Base-by-base conservation (phyloP, 1,284 basidiomycete species). In the Cutaneotrichosporon sp. region DNA sequence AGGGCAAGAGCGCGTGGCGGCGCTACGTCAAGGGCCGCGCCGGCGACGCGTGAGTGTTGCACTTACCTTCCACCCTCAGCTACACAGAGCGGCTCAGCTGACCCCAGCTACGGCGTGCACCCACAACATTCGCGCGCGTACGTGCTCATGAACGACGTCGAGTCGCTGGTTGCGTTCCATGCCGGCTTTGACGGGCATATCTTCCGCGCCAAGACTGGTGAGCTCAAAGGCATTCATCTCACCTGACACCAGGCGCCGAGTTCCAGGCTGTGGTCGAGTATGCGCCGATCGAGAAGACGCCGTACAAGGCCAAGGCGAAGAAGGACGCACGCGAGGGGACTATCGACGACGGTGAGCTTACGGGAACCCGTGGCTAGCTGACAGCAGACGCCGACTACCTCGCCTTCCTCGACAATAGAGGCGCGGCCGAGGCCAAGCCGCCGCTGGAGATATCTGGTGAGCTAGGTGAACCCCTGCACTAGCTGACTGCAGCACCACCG, bases 211-310 rank as follows among this genome's bases (percentile, higher is more conserved):
- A 94, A 94, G 82, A 84, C 90, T 67, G 95, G 94, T 92, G 67
- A 54, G 55, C 27, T 45, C 18, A 13, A 4, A 34, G 31, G n/a
- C n/a, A n/a, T n/a, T n/a, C n/a, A n/a, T n/a, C n/a, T n/a, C n/a
- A n/a, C n/a, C 54, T 56, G 31, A 56, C 43, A 31, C 1, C 69
- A 95, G 94, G 95, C 11, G 89, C 89, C 70, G 91, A 95, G 72
- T 91, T 86, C 3, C 84, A 88, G 59, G 92, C 92, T 1, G 83
- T 97, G 1, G 93, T 99, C 3, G 95, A 99, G 79, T 97, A 91
- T 73, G 91, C 95, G 0, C 93, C 94, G 0, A 91, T 89, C 66
- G 94, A 95, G 76, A 97, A 92, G 78, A 73, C 70, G 16, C 72
- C 74, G 14, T 59, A 67, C 43, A 72, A 71, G 49, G 53, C 67